phyloP scores from a whole-genome alignment of 139 green algal genomes.

The Eudorina sp. region DNA sequence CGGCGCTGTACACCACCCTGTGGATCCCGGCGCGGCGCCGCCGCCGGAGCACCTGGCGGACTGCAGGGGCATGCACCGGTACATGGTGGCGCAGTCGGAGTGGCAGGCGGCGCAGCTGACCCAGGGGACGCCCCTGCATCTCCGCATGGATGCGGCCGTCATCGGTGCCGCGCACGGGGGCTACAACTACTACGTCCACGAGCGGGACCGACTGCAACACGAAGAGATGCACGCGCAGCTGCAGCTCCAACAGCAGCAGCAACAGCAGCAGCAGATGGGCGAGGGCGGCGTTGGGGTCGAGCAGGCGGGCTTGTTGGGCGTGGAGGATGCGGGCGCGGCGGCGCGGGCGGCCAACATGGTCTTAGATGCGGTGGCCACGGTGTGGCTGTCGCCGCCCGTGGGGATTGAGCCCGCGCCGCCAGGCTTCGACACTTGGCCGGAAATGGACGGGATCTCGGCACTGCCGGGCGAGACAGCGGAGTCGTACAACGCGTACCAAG shows the following conservation, averaged over 20 bases:
- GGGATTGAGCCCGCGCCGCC: slow-evolving; percentile 12
- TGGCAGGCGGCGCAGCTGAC: not conserved
- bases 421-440: not conserved
- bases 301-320: not conserved
- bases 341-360: not conserved
- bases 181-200: slow-evolving; percentile 33
- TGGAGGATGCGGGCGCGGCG: not conserved
- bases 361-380: not conserved
- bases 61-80: not conserved
- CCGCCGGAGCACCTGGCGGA: slow-evolving; percentile 28
- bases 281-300: not conserved
- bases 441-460: not conserved
- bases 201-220: not conserved
- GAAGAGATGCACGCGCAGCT: not conserved
- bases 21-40: not conserved
- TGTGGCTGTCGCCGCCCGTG: slow-evolving; percentile 35
- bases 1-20: not conserved
- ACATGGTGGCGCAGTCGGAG: slow-evolving; percentile 43
- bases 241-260: not conserved
- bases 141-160: not conserved
- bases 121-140: not conserved
- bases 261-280: not conserved
- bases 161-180: not conserved
- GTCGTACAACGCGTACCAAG: slow-evolving; percentile 13
- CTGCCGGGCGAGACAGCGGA: slow-evolving; percentile 21